A percentile compares a stretch with the other conserved stretches of the same genome.
These are phyloP conservation scores for Monilinia laxa DNA, from an alignment of 2,329 filamentous ascomycete genomes.

Conservation along the genomic window DNA sequence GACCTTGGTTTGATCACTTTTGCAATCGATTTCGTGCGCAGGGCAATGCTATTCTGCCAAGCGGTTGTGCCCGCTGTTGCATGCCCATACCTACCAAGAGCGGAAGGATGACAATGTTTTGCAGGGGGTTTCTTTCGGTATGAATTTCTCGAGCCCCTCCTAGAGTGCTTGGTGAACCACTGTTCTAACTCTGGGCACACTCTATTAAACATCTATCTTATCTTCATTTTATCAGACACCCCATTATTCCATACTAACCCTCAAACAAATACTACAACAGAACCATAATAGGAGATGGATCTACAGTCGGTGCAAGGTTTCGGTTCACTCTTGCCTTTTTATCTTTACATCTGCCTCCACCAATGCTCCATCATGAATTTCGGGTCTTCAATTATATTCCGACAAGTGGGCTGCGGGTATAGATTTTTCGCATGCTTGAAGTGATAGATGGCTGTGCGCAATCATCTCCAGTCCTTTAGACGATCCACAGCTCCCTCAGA, in stretches of 20 bases:
- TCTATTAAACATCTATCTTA: conserved; percentile 14
- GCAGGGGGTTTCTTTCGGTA: conserved; percentile 1
- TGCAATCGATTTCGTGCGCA: not conserved
- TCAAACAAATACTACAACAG: not conserved
- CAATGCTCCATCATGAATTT: not conserved
- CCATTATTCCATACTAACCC: conserved; percentile 1
- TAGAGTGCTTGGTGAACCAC: conserved; percentile 11
- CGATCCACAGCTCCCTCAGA: conserved; percentile 9
- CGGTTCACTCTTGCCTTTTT: conserved; percentile 8
- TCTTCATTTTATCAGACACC: conserved; percentile 14
- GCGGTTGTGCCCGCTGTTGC: not conserved
- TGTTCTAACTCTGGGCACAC: not conserved
- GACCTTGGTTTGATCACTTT: not conserved
- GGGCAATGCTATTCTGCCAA: conserved; percentile 4
- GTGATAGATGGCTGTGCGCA: conserved; percentile 17
- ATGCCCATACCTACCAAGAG: conserved; percentile 8
- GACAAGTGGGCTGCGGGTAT: conserved; percentile 2
- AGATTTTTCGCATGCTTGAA: conserved; percentile 4
- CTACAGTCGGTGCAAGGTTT: conserved; percentile 11
- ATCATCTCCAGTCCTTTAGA: not conserved
- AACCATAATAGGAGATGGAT: conserved; percentile 3
- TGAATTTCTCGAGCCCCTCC: conserved; percentile 12
- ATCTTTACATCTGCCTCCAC: not conserved
- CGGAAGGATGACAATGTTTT: conserved; percentile 10
- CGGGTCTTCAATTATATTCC: conserved; percentile 2